Evolutionary conservation across 495 filamentous ascomycete genomes (phyloP), one percentile per base, ranked within the genome.

Genomic region (Chaetomidium leptoderma): DNA sequence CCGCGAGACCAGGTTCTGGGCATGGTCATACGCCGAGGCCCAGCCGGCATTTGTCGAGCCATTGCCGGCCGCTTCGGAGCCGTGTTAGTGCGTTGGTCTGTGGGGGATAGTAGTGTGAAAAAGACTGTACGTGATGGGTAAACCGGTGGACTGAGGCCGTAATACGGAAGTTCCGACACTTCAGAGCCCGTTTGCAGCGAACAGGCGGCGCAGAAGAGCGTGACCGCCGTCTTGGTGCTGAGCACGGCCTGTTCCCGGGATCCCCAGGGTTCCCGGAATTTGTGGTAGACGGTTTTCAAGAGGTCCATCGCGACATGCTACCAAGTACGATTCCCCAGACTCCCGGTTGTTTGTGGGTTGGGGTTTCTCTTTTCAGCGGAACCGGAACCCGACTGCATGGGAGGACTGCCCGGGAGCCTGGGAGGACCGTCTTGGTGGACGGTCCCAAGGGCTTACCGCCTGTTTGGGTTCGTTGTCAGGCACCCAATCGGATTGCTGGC

Each of bases 111-210:
- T 19, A 8, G 29, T 4, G 29, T 17, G 24, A 21, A 10, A 49
- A 48, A 58, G 19, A 63, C 69, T 60, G n/a, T 63, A 73, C 74
- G 82, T 0, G 78, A 76, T 4, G 81, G 82, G 59, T 81, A 83
- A 14, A 84, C 74, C 2, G 77, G 72, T 0, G 78, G 76, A 33
- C 69, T 71, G 17, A 54, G 69, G 46, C 69, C 69, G 47, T 71
- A 71, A 32, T 60, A 70, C 1, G 69, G 65, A 6, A 70, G 36
- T 29, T 71, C 66, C 4, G 68, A 64, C 7, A 5, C 29, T 29
- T 30, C 39, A 17, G 44, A 42, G 45, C 36, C n/a, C 7, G 45
- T 8, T 11, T 42, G 45, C 27, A 53, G 8, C 39, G 53, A 55
- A 14, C 47, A 35, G 19, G 58, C 51, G 23, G 67, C 60, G 11